Conservation (phyloP, 148 eudicot genomes). For the Nyssa sinensis region DNA sequence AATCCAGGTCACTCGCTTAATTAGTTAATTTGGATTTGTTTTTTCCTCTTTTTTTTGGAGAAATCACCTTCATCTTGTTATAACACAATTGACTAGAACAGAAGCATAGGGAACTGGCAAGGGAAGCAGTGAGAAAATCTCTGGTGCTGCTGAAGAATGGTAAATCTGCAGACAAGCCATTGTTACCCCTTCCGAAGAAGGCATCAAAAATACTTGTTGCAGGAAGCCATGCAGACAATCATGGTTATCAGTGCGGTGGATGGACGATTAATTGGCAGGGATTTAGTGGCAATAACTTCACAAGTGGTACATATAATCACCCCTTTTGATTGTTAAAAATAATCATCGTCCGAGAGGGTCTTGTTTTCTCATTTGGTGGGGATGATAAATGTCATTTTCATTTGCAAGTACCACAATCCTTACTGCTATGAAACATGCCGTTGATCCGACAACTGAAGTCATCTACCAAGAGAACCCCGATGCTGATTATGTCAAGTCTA, state of each 20-base stretch:
- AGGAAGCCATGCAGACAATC: constrained; percentile 46
- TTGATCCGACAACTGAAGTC: constrained; percentile 57
- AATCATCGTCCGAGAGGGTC: too few species aligned
- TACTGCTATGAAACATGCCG: constrained; percentile 56
- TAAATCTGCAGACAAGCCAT: constrained; percentile 18
- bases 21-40: background rate
- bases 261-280: constrained; percentile 55
- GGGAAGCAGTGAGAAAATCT: constrained; percentile 53
- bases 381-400: background rate
- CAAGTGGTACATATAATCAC: background rate
- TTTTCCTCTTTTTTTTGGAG: background rate
- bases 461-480: constrained; percentile 58
- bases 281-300: constrained; percentile 31
- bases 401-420: constrained; percentile 71
- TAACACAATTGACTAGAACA: constrained; percentile 9
- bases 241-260: constrained; percentile 54
- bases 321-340: background rate
- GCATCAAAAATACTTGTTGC: constrained; percentile 41
- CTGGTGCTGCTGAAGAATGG: constrained; percentile 44
- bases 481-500: constrained; percentile 30
- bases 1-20: constrained; percentile 26
- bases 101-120: constrained; percentile 46
- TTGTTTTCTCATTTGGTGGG: too few species aligned
- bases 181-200: constrained; percentile 52
- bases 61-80: too few species aligned